Base-by-base conservation (phyloP, 768 basidiomycete genomes). In the Mycena epipterygia region DNA sequence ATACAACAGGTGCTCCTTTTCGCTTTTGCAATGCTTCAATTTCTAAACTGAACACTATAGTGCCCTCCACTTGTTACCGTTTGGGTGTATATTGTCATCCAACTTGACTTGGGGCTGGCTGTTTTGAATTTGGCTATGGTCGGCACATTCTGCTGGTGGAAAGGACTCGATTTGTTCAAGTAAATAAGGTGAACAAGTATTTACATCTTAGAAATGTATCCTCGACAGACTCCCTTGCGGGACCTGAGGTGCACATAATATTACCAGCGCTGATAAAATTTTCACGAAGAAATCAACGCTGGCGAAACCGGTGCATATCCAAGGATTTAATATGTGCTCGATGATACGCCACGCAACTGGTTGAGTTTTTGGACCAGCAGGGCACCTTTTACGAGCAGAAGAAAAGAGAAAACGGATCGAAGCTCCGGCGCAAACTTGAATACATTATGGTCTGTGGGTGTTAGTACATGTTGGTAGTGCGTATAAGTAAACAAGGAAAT, bases 381-480 rank as follows among this genome's bases (percentile, higher is more conserved):
- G 91, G 92, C 91, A 93, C 92, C 92, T 93, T 91, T 37, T 90
- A 90, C 88, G 84, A 91, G 93, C 93, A 88, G 30, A 39, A 41
- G 48, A 55, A 23, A 53, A 42, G 41, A 60, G 14, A 46, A 35
- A 44, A 21, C 16, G 25, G 53, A 27, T 21, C 21, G 56, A 52
- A 23, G 14, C 46, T 72, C 60, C 53, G n/a, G n/a, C n/a, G n/a
- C 3, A 23, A 56, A 72, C 71, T 72, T 46, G 23, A 7, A 74
- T 72, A 72, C 55, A 67, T 64, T 64, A 62, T 49, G 48, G 23
- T 68, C 65, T 67, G 71, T 64, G 53, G 53, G 60, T 60, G 53
- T 71, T 73, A 73, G 72, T 73, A 73, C 72, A 61, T 55, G 57
- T 30, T 41, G n/a, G 53, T 48, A 68, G 55, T 55, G 55, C 62